Evolutionary conservation across 495 filamentous ascomycete species (phyloP), one percentile per base, ranked within the genome.

Genomic region (Aspergillus cristatus): DNA sequence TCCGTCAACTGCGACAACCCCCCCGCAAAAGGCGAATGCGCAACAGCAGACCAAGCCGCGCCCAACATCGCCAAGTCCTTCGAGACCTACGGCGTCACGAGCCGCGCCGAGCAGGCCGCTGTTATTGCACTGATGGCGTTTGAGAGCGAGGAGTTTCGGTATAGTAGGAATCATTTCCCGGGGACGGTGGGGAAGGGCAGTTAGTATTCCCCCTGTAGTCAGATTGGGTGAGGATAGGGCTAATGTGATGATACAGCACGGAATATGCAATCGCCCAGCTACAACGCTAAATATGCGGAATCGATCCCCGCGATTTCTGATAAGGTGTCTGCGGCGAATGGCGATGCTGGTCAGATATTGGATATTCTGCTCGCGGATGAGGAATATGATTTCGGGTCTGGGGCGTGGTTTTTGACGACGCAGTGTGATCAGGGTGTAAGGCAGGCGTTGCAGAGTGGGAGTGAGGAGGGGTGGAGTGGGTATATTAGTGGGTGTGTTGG

Each of bases 321-420:
- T 25, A 38, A 68, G 31, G 40, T 75, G 3, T 20, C 53, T 0
- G 36, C 35, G n/a, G 60, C 72, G 16, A 36, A 50, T 13, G 37
- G 49, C 50, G 50, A 62, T 18, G 51, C 65, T 7, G 69, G 65
- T 36, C 64, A 54, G 0, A 52, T 86, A 7, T 67, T 82, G 12
- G 67, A 62, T 6, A 52, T 89, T 24, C 68, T 91, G 24, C 60
- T 65, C 15, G 48, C 53, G 0, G 70, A 86, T 46, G 53, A 72
- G 7, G 54, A 58, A 14, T 77, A 73, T 47, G 80, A 84, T 54
- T 94, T 88, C 56, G 82, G 71, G 2, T 75, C 70, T 18, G 87
- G 72, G 14, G 73, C 77, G 3, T 94, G 86, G 87, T 91, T 82
- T 50, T 43, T 85, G 28, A 74, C 54, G 4, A 81, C 68, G 1